Conservation (phyloP, 2,329 filamentous ascomycete species). For the Achaetomium macrosporum region DNA sequence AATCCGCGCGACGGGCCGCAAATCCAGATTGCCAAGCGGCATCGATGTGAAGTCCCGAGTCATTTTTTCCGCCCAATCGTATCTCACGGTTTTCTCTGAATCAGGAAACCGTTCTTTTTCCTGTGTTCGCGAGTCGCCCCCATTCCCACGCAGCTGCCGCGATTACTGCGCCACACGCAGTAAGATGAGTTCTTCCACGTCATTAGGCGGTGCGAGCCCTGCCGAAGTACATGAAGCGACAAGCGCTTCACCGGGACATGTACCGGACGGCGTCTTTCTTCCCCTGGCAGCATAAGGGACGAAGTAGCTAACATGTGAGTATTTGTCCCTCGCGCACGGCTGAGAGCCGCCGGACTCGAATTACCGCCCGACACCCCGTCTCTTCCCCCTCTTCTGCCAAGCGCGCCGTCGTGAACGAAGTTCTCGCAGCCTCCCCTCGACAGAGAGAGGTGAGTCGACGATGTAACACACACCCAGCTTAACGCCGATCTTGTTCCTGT, state of each 20-base stretch:
- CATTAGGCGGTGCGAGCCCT: neutral
- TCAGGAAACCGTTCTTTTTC: slow-evolving; percentile 20
- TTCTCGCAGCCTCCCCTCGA: neutral
- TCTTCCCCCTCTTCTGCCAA: neutral
- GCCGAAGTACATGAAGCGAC: slow-evolving; percentile 12
- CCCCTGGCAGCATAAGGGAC: neutral
- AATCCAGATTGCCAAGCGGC: slow-evolving; percentile 25
- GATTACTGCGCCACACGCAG: neutral
- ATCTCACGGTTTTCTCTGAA: slow-evolving; percentile 13
- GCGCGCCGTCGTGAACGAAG: neutral
- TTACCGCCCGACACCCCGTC: neutral
- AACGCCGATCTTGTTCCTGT: slow-evolving; percentile 3
- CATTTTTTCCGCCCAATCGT: slow-evolving; percentile 23
- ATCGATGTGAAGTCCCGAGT: slow-evolving; percentile 15
- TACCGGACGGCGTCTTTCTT: neutral
- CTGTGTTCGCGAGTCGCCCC: neutral
- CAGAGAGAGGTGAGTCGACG: neutral
- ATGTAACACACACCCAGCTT: slow-evolving; percentile 3
- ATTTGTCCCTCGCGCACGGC: no score
- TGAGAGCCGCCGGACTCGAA: neutral
- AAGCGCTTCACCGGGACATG: slow-evolving; percentile 4
- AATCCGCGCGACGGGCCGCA: slow-evolving; percentile 22
- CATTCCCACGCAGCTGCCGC: neutral
- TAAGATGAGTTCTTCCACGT: neutral
- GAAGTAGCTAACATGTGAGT: neutral